Conservation (phyloP, 148 eudicot genomes). For the Rhododendron williamsianum region DNA sequence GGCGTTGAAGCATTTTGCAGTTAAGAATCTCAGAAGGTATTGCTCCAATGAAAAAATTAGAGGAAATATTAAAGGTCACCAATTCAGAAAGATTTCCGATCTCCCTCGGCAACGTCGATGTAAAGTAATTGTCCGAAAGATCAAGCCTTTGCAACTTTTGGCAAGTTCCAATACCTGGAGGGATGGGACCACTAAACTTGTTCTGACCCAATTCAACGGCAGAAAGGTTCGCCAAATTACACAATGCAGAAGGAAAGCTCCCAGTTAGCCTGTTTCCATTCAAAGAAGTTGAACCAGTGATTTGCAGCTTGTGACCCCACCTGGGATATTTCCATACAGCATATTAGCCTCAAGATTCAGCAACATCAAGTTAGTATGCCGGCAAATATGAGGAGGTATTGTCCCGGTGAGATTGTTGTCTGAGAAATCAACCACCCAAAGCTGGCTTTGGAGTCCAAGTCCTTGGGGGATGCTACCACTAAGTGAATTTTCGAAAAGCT, state of each 20-base stretch:
- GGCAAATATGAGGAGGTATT: conserved; percentile 68
- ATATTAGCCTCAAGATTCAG: conserved; percentile 55
- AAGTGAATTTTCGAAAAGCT: conserved; percentile 67
- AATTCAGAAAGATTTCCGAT: conserved; percentile 58
- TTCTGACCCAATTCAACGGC: conserved; percentile 82
- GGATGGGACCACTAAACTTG: conserved; percentile 72
- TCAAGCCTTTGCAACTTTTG: conserved; percentile 72
- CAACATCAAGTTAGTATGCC: conserved; percentile 57
- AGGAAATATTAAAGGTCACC: conserved; percentile 82
- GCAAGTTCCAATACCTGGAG: conserved; percentile 62
- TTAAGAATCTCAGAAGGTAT: conserved; percentile 59
- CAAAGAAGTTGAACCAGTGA: conserved; percentile 69
- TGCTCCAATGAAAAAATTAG: conserved; percentile 53
- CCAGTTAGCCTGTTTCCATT: conserved; percentile 56
- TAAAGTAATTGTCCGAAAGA: conserved; percentile 67
- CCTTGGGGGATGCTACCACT: conserved; percentile 67
- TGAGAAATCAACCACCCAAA: conserved; percentile 93
- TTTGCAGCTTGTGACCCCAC: conserved; percentile 51
- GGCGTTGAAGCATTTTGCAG: conserved; percentile 89
- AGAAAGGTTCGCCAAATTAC: conserved; percentile 64
- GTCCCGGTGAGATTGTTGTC: conserved; percentile 61
- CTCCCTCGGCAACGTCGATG: conserved; percentile 64
- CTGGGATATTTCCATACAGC: conserved; percentile 70
- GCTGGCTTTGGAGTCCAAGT: conserved; percentile 59
- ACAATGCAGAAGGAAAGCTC: conserved; percentile 64